phyloP scores from a whole-genome alignment of 2,329 filamentous ascomycete species.

The Aureobasidium sp. region DNA sequence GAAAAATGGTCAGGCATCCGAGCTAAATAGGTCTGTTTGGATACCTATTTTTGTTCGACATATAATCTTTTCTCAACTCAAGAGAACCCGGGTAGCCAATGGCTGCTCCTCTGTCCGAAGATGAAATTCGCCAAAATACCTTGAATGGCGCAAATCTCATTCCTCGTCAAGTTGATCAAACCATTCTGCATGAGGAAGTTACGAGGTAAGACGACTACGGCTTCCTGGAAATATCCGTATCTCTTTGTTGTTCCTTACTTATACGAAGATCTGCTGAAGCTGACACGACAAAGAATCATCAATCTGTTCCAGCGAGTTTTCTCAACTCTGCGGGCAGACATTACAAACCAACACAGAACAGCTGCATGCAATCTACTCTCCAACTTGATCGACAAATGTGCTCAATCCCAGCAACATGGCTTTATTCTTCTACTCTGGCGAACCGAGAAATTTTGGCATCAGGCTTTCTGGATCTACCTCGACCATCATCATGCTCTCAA shows the following conservation, averaged over 20 bases:
- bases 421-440: conserved; percentile 29
- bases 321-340: conserved; percentile 9
- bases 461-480: conserved; percentile 36
- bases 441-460: conserved; percentile 31
- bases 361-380: conserved; percentile 43
- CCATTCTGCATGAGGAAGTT: neutral
- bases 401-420: conserved; percentile 25
- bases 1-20: conserved; percentile 8
- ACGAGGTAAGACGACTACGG: neutral
- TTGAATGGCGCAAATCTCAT: conserved; percentile 13
- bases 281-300: neutral
- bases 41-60: neutral
- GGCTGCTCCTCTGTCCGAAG: conserved; percentile 5
- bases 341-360: conserved; percentile 34
- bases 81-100: neutral
- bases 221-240: neutral
- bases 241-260: neutral
- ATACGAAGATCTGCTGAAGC: neutral
- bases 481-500: conserved; percentile 37
- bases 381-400: conserved; percentile 36
- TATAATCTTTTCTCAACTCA: neutral
- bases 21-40: neutral
- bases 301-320: neutral
- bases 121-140: conserved; percentile 10
- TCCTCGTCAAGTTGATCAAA: conserved; percentile 1